A percentile compares a stretch with the other conserved stretches of the same genome.
Conservation (phyloP, 2,329 filamentous ascomycete species). For the Davidsoniella neocaledoniae region DNA sequence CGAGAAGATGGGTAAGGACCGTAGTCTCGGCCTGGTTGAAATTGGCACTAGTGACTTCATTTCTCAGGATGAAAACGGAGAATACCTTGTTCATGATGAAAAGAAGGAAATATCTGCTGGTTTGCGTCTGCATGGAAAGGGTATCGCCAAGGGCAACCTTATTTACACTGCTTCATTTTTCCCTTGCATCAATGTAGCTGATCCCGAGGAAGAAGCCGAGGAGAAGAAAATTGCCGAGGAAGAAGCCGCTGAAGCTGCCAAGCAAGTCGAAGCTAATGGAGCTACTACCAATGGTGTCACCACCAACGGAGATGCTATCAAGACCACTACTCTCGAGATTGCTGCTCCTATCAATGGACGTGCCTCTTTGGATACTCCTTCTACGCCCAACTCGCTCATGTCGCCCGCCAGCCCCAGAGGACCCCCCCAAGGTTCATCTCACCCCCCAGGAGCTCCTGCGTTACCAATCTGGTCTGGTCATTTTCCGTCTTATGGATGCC, state of each 20-base stretch:
- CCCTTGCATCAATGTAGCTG: conserved; percentile 69
- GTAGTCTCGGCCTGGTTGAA: conserved; percentile 69
- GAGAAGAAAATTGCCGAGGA: conserved; percentile 30
- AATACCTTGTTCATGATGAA: conserved; percentile 62
- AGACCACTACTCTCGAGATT: conserved; percentile 15
- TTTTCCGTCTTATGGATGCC: conserved; percentile 87
- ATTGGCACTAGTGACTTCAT: conserved; percentile 65
- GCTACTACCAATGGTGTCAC: conserved; percentile 4
- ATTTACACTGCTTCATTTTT: conserved; percentile 80
- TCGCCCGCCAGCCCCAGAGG: conserved; percentile 23
- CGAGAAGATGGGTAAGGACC: conserved; percentile 80
- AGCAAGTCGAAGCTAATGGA: conserved; percentile 16
- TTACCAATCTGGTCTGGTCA: conserved; percentile 79
- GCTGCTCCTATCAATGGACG: conserved; percentile 7
- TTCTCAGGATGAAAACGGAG: conserved; percentile 57
- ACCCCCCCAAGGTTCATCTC: conserved; percentile 59
- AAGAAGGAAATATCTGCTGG: conserved; percentile 51
- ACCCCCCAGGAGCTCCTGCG: conserved; percentile 63
- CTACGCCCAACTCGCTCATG: conserved; percentile 24
- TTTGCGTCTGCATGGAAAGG: conserved; percentile 58
- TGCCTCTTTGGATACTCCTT: conserved; percentile 8
- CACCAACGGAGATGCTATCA: conserved; percentile 11
- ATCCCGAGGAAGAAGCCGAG: conserved; percentile 71
- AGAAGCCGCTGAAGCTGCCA: conserved; percentile 17
- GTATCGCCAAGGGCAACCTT: conserved; percentile 60